phyloP scores from a whole-genome alignment of 2,329 filamentous ascomycete species.

The Cladophialophora bantiana region DNA sequence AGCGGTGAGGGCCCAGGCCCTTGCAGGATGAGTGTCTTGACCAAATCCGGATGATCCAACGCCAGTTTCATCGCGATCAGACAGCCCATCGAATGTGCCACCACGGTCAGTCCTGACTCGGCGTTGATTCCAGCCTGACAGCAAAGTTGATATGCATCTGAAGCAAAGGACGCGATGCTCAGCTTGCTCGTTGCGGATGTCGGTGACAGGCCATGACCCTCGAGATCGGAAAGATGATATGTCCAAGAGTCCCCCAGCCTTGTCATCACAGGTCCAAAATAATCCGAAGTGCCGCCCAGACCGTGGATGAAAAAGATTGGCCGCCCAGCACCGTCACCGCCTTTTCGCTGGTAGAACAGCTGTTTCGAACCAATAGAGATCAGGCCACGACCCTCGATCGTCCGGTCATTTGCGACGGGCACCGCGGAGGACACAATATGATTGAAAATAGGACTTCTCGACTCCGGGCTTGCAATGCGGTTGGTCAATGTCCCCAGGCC shows the following conservation, averaged over 20 bases:
- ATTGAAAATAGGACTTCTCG: conserved; percentile 38
- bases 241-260: conserved; percentile 44
- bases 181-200: conserved; percentile 55
- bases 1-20: conserved; percentile 58
- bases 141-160: conserved; percentile 53
- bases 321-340: conserved; percentile 38
- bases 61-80: conserved; percentile 57
- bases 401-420: conserved; percentile 37
- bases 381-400: conserved; percentile 46
- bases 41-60: conserved; percentile 48
- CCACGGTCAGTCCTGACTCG: conserved; percentile 47
- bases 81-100: conserved; percentile 62
- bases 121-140: conserved; percentile 44
- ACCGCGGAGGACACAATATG: conserved; percentile 33
- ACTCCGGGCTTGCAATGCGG: conserved; percentile 44
- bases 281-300: conserved; percentile 57
- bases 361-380: conserved; percentile 52
- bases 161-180: conserved; percentile 54
- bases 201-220: conserved; percentile 63
- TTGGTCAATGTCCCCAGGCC: conserved; percentile 54
- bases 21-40: conserved; percentile 57
- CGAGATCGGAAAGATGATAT: conserved; percentile 60
- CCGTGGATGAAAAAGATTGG: conserved; percentile 63
- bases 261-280: conserved; percentile 56
- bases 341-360: conserved; percentile 49